Conservation (phyloP, 768 basidiomycete genomes). For the Calocera viscosa region DNA sequence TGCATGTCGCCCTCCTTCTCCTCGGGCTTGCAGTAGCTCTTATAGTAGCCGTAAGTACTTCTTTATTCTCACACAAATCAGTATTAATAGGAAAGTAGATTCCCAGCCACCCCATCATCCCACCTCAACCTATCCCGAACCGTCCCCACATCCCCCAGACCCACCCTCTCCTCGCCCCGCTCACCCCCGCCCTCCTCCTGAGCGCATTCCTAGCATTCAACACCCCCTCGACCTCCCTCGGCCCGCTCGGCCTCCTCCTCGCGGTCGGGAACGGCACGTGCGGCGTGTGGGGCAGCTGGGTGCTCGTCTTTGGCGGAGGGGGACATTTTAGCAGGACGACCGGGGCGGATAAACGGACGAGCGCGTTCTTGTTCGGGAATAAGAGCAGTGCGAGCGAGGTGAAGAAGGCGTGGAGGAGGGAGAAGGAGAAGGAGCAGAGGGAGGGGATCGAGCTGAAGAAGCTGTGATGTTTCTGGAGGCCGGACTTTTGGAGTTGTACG, state of each 20-base stretch:
- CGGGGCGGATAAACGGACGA: conserved; percentile 72
- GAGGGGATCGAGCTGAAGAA: conserved; percentile 9
- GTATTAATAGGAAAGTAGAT: background rate
- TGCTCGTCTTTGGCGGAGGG: conserved; percentile 46
- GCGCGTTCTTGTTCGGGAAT: conserved; percentile 68
- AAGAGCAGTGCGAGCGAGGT: conserved; percentile 48
- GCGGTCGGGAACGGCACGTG: conserved; percentile 40
- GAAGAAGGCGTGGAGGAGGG: conserved; percentile 46
- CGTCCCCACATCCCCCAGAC: conserved; percentile 10
- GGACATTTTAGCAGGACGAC: conserved; percentile 52
- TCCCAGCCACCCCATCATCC: background rate
- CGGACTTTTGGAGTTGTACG: background rate
- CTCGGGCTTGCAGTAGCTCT: conserved; percentile 43
- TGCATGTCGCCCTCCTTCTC: conserved; percentile 54
- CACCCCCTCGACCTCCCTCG: conserved; percentile 35
- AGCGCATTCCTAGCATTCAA: conserved; percentile 59
- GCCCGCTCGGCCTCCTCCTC: conserved; percentile 42
- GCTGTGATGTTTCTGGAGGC: background rate
- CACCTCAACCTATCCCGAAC: background rate
- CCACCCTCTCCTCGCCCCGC: conserved; percentile 54
- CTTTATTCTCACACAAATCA: background rate
- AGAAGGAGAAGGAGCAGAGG: conserved; percentile 23
- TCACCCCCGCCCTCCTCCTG: conserved; percentile 41
- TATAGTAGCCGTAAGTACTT: conserved; percentile 42
- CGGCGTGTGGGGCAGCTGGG: conserved; percentile 59